Percentiles rank a stretch among this genome's conserved stretches.
Conservation (phyloP, 2,329 filamentous ascomycete species). For the Epichloe gansuensis region DNA sequence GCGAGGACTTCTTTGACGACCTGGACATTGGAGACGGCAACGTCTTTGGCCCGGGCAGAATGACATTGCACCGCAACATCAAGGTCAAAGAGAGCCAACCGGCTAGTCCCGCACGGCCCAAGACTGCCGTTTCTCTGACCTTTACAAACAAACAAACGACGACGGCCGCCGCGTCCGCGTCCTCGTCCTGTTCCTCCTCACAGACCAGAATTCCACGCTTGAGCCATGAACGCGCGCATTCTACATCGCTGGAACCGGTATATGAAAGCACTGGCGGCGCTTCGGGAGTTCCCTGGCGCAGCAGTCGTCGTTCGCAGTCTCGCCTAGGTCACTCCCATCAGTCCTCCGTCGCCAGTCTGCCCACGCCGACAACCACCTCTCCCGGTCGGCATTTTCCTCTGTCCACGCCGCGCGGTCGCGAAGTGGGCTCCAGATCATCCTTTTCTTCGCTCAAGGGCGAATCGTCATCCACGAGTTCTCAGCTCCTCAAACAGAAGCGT, state of each 20-base stretch:
- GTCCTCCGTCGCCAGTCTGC: constrained; percentile 52
- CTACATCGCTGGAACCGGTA: constrained; percentile 71
- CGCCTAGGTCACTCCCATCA: constrained; percentile 57
- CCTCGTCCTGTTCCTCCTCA: constrained; percentile 15
- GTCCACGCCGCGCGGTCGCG: constrained; percentile 47
- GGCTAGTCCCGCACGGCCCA: constrained; percentile 56
- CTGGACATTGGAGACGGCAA: constrained; percentile 79
- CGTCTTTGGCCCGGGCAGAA: constrained; percentile 65
- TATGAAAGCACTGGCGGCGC: constrained; percentile 81
- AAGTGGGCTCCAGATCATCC: constrained; percentile 43
- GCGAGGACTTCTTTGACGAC: constrained; percentile 73
- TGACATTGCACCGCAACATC: constrained; percentile 81
- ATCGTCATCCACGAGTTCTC: constrained; percentile 51
- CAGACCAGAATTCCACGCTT: constrained; percentile 70
- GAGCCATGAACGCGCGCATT: constrained; percentile 56
- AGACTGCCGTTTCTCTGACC: constrained; percentile 72
- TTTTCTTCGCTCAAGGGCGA: constrained; percentile 42
- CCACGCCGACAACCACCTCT: constrained; percentile 46
- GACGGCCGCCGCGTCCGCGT: background rate
- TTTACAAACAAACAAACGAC: constrained; percentile 67
- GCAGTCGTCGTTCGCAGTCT: constrained; percentile 49
- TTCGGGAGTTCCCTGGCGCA: constrained; percentile 43
- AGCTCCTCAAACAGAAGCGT: constrained; percentile 51
- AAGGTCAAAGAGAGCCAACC: constrained; percentile 65
- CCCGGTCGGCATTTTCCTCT: constrained; percentile 40